Evolutionary conservation across 2,329 filamentous ascomycete species (phyloP), one percentile per base, ranked within the genome.

Genomic region (Colletotrichum melonis): DNA sequence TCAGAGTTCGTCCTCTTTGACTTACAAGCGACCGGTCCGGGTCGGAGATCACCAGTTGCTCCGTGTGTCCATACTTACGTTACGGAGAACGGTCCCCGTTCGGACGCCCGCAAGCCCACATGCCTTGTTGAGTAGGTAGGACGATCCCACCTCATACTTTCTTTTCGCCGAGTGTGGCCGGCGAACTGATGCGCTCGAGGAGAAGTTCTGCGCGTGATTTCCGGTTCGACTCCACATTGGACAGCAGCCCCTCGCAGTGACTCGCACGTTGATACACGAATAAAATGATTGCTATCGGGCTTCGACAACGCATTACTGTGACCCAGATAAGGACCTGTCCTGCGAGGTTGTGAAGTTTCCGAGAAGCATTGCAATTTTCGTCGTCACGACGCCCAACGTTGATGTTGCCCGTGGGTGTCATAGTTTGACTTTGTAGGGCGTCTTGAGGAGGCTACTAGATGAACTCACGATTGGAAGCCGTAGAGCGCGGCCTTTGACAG

Each of bases 31-130:
- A 38, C n/a, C 28, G 46, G n/a, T 19, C 30, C n/a, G 16, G 35
- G 56, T 57, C 42, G 42, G 42, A 49, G 42, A 42, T 49, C 69
- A 30, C 58, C 57, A 52, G 19, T 26, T 52, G 69, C 69, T 63
- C 65, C 65, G 58, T 72, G 65, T 72, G 63, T 49, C 32, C 56
- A 24, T 14, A 1, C 24, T 22, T 11, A 14, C 63, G 19, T 46
- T 55, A 14, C 26, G 30, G 28, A 9, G 38, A 19, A 55, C 32
- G 46, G 19, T 49, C 22, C 19, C 69, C 69, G 64, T 72, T 72
- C 64, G 57, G 30, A 69, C 57, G 69, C 64, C 38, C 32, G 26
- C 57, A 16, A 19, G 5, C 22, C 46, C 16, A 22, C 14, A n/a
- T n/a, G 35, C 30, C 49, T 16, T 7, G n/a, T 22, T 19, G 19